Evolutionary conservation across 495 filamentous ascomycete species (phyloP).

Genomic region (Mytilinidion resinicola): DNA sequence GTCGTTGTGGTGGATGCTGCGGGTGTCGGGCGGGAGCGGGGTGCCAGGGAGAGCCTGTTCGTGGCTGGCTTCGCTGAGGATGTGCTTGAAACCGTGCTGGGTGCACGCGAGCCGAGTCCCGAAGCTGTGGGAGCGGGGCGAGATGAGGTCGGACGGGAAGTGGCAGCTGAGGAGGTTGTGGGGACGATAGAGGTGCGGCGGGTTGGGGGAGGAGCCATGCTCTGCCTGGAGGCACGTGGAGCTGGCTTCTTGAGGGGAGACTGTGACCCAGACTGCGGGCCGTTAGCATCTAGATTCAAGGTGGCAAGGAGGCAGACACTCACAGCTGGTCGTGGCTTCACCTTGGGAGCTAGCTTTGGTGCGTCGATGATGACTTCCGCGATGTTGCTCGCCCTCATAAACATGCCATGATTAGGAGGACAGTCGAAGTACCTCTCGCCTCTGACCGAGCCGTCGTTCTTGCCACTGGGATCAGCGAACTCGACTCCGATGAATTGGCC

Average conservation of each 20-base stretch:
- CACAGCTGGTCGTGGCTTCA: constrained; percentile 34
- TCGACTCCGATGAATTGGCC: constrained; percentile 91
- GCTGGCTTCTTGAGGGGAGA: constrained; percentile 71
- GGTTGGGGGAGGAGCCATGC: constrained; percentile 33
- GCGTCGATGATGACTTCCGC: constrained; percentile 53
- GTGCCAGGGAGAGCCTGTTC: not conserved
- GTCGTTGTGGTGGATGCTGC: not conserved
- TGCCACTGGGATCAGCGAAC: constrained; percentile 74
- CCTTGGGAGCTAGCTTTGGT: constrained; percentile 6
- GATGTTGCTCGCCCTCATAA: constrained; percentile 60
- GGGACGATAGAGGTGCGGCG: constrained; percentile 65
- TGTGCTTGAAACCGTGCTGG: not conserved
- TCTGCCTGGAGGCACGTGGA: constrained; percentile 51
- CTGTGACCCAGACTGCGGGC: constrained; percentile 51
- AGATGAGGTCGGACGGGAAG: constrained; percentile 28
- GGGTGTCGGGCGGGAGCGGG: not conserved
- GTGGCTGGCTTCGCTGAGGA: not conserved
- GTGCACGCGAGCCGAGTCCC: not conserved
- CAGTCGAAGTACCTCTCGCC: constrained; percentile 90
- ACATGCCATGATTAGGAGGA: constrained; percentile 75
- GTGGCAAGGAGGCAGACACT: constrained; percentile 40
- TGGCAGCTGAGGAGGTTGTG: constrained; percentile 40
- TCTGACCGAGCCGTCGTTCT: constrained; percentile 90
- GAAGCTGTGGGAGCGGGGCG: constrained; percentile 22
- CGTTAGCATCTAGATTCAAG: not conserved